A percentile compares a stretch with the other conserved stretches of the same genome.
Conservation (phyloP, 2,329 filamentous ascomycete species). For the Colletotrichum caudatum region DNA sequence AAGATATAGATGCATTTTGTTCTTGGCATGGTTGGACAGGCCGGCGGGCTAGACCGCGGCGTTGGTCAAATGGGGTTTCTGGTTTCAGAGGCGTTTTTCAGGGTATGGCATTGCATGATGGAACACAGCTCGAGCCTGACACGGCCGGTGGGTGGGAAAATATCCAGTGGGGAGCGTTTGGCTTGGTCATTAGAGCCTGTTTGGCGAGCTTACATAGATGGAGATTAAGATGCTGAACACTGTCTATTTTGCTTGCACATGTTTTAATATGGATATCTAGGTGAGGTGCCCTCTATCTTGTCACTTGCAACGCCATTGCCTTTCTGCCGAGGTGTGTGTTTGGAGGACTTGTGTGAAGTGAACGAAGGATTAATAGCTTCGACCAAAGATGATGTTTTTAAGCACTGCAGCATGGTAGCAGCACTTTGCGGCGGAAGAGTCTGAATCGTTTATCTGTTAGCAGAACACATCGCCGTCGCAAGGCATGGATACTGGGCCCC, state of each 20-base stretch:
- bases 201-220: constrained; percentile 19
- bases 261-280: neutral
- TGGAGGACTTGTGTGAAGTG: too few species aligned
- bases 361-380: too few species aligned
- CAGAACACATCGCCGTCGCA: neutral
- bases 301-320: neutral
- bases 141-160: constrained; percentile 35
- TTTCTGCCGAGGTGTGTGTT: too few species aligned
- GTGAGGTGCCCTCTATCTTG: neutral
- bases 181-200: constrained; percentile 29
- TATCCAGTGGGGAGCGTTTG: constrained; percentile 41
- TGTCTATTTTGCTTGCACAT: neutral
- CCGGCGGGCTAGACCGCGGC: neutral
- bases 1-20: constrained; percentile 14
- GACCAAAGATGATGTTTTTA: neutral
- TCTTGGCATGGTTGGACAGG: neutral
- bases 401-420: neutral
- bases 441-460: neutral
- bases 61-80: neutral
- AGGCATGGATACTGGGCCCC: neutral
- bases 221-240: neutral
- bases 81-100: constrained; percentile 21
- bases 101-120: constrained; percentile 32
- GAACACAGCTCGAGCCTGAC: constrained; percentile 33
- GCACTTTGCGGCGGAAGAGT: neutral